Percentiles rank a stretch among this genome's conserved stretches.
These are phyloP conservation scores for Chrysoporthe cubensis DNA, from an alignment of 2,329 filamentous ascomycete species.

Conservation along the genomic window DNA sequence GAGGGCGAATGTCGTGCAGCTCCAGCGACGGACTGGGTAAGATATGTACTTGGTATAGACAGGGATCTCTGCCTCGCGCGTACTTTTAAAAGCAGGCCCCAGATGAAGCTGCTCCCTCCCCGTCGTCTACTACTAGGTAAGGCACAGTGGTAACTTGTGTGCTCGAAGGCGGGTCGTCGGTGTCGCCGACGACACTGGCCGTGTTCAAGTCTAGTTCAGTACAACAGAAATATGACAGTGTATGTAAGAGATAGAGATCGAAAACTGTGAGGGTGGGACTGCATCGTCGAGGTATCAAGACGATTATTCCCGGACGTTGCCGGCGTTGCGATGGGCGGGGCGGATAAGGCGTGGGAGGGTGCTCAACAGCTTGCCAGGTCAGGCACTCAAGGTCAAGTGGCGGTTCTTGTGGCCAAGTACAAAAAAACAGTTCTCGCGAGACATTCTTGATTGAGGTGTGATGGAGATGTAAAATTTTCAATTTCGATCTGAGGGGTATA, in stretches of 20 bases:
- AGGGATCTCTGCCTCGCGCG: not conserved
- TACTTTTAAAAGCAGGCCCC: too few relatives aligned
- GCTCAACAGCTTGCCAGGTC: too few relatives aligned
- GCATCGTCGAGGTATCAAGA: not conserved
- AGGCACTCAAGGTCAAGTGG: too few relatives aligned
- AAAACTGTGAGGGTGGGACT: not conserved
- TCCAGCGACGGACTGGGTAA: not conserved
- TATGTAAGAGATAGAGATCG: not conserved
- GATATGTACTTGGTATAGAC: not conserved
- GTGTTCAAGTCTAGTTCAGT: not conserved
- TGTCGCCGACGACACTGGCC: conserved; percentile 9
- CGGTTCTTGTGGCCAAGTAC: too few relatives aligned
- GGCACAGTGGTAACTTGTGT: not conserved
- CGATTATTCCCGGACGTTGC: not conserved
- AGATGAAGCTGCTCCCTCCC: too few relatives aligned
- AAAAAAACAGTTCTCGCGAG: too few relatives aligned
- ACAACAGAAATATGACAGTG: not conserved
- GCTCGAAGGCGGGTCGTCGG: conserved; percentile 6
- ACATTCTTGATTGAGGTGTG: not conserved
- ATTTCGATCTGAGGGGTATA: not conserved
- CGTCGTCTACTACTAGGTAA: too few relatives aligned
- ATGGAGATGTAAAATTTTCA: not conserved
- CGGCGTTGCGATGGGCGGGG: not conserved
- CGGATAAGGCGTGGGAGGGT: too few relatives aligned
- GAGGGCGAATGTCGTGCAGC: conserved; percentile 17